Conservation (phyloP, 495 filamentous ascomycete species). For the Podospora pseudopauciseta region DNA sequence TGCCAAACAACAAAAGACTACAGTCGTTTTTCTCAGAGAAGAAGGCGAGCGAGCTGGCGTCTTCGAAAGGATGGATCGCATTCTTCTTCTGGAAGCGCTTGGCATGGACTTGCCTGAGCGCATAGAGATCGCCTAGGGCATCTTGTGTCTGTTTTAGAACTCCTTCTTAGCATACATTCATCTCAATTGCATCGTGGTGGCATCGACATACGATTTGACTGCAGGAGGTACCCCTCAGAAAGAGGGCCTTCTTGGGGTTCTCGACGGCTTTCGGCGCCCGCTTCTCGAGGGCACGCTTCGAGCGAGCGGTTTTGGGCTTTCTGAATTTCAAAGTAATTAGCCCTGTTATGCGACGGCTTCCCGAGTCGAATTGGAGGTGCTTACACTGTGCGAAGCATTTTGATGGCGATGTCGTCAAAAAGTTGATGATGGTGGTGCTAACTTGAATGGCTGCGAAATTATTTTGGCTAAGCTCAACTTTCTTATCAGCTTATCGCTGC, state of each 20-base stretch:
- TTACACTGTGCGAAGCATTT: conserved; percentile 37
- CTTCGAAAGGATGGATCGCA: conserved; percentile 78
- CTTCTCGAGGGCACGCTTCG: conserved; percentile 87
- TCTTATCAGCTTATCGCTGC: neutral
- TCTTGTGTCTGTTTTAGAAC: conserved; percentile 49
- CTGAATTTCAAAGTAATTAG: conserved; percentile 38
- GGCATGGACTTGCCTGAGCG: conserved; percentile 71
- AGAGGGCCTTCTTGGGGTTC: conserved; percentile 79
- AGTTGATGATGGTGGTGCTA: neutral
- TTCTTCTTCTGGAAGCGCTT: conserved; percentile 92
- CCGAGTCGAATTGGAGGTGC: neutral
- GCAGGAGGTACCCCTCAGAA: conserved; percentile 79
- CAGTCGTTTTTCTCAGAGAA: conserved; percentile 94
- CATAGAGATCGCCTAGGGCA: conserved; percentile 75
- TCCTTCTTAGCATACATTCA: neutral
- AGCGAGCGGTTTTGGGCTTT: conserved; percentile 91
- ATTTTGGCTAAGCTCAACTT: neutral
- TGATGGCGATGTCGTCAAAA: conserved; percentile 5
- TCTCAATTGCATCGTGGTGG: neutral
- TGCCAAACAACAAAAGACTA: conserved; percentile 65
- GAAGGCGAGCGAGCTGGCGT: conserved; percentile 80
- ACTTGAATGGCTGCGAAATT: neutral
- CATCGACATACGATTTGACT: conserved; percentile 56
- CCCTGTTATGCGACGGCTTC: conserved; percentile 2
- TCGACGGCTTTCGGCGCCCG: conserved; percentile 83